phyloP scores from a whole-genome alignment of 129 eudicot genomes.

The Centella asiatica region DNA sequence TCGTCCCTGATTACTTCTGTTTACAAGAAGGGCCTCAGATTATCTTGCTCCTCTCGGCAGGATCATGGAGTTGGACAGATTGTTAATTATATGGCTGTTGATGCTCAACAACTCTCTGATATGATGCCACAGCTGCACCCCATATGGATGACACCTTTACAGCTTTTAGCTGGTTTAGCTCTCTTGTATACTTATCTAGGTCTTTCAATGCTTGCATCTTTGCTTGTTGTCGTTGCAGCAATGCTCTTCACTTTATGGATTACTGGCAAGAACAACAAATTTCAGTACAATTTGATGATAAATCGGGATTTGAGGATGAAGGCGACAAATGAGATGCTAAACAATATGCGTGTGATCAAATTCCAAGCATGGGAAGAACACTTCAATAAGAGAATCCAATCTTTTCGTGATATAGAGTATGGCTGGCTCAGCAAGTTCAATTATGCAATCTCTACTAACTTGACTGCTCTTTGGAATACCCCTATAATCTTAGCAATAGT shows the following conservation, averaged over 20 bases:
- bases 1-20: conserved; percentile 26
- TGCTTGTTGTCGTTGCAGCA: conserved; percentile 5
- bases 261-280: conserved; percentile 17
- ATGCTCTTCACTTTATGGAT: conserved; percentile 10
- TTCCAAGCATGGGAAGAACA: conserved; percentile 25
- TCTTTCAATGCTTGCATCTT: conserved; percentile 10
- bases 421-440: conserved; percentile 17
- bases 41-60: conserved; percentile 36
- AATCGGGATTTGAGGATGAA: conserved; percentile 16
- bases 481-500: conserved; percentile 9
- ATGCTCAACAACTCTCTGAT: conserved; percentile 34
- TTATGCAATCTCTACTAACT: conserved; percentile 5
- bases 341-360: conserved; percentile 20
- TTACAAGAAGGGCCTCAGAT: conserved; percentile 32
- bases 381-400: conserved; percentile 11
- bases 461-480: conserved; percentile 6
- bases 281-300: conserved; percentile 15
- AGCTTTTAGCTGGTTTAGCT: conserved; percentile 17
- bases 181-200: conserved; percentile 24
- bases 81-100: conserved; percentile 44
- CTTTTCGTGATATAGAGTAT: conserved; percentile 12
- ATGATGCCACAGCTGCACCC: conserved; percentile 31
- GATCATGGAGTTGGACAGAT: conserved; percentile 46
- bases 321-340: conserved; percentile 17
- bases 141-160: conserved; percentile 36